phyloP scores from a whole-genome alignment of 2,329 filamentous ascomycete species.

The Claviceps capensis region DNA sequence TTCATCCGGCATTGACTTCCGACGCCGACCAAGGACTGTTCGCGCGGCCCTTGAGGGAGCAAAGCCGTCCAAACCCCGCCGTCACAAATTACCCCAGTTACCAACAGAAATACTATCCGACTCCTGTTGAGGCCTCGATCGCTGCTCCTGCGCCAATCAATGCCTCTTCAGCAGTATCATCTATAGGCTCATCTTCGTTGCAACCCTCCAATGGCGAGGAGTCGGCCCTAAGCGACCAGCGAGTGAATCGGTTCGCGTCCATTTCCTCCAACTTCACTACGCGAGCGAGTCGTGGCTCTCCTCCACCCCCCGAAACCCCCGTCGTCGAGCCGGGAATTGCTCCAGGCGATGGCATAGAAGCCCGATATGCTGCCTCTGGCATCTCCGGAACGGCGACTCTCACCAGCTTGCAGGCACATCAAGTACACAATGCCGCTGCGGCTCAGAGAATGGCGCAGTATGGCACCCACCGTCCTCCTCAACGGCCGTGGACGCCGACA shows the following conservation, averaged over 20 bases:
- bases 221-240: constrained; percentile 25
- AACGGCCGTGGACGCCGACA: constrained; percentile 84
- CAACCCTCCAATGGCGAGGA: constrained; percentile 12
- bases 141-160: constrained; percentile 18
- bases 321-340: constrained; percentile 56
- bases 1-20: constrained; percentile 71
- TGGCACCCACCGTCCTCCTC: constrained; percentile 26
- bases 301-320: constrained; percentile 87
- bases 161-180: constrained; percentile 7
- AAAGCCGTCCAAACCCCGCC: constrained; percentile 25
- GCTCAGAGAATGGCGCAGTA: constrained; percentile 74
- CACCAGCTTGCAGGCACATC: constrained; percentile 52
- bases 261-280: constrained; percentile 91
- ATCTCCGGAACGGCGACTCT: constrained; percentile 78
- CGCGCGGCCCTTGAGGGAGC: constrained; percentile 44
- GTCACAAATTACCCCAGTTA: constrained; percentile 33
- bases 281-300: constrained; percentile 79
- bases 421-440: constrained; percentile 60
- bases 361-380: constrained; percentile 78
- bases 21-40: constrained; percentile 69
- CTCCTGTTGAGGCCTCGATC: constrained; percentile 28
- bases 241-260: constrained; percentile 53
- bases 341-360: constrained; percentile 75
- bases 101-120: constrained; percentile 47
- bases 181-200: constrained; percentile 7